A percentile compares a stretch with the other conserved stretches of the same genome.
These are phyloP conservation scores for Syzygium jambos DNA, from an alignment of 345 rosid genomes.

Conservation along the genomic window DNA sequence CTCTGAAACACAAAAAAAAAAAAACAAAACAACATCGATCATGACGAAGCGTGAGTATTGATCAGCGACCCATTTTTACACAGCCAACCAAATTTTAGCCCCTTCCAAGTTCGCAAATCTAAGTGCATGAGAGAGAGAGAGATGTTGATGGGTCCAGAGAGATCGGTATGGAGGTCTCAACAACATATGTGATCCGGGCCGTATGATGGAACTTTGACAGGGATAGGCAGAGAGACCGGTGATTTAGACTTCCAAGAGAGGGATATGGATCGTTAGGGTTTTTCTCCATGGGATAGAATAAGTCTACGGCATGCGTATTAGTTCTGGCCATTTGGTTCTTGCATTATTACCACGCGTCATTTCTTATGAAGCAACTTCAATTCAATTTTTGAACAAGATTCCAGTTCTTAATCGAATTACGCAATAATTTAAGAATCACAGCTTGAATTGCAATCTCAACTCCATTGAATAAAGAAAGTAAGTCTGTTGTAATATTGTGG, in stretches of 20 bases:
- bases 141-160: neutral
- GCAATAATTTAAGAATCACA: neutral
- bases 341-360: neutral
- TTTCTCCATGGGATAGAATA: neutral
- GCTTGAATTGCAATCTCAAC: neutral
- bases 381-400: neutral
- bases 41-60: too few species aligned
- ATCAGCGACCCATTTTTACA: too few species aligned
- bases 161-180: neutral
- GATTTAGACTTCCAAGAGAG: neutral
- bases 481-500: neutral
- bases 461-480: neutral
- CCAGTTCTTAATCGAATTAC: neutral
- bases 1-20: too few species aligned
- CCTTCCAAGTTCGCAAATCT: too few species aligned
- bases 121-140: neutral
- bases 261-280: neutral
- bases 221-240: neutral
- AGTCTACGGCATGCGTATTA: neutral
- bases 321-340: neutral
- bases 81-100: too few species aligned
- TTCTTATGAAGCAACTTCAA: neutral
- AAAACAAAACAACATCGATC: too few species aligned
- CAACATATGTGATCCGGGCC: neutral
- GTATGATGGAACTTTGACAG: neutral